Base-by-base conservation (phyloP, 331 rosid genomes). In the Erythrophleum ivorense region DNA sequence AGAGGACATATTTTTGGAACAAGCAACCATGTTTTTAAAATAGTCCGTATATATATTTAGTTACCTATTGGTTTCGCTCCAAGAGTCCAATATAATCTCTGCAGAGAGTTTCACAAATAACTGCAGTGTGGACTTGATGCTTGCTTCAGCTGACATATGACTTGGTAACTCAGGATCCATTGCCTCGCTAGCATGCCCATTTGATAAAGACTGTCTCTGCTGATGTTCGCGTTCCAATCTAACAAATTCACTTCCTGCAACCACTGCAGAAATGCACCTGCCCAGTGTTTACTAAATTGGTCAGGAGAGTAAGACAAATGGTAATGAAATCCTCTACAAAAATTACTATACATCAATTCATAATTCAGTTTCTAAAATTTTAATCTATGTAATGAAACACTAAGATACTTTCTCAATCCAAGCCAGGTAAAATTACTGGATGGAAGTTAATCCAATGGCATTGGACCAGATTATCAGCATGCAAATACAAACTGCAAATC, bases 221-320 rank as follows among this genome's bases (percentile, higher is more conserved):
- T 86, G 92, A 75, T 88, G 76, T 65, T 93, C 98, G 40, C 91
- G 91, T 82, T 93, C 98, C 92, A 95, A 82, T 91, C 98, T 90
- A 78, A 93, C 94, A 78, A 78, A 90, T 86, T 95, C 99, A 59
- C 99, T 92, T 86, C 98, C 98, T 4, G 97, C 94, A 79, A 93
- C 83, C 49, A 95, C 99, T 74, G 99, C 94, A 81, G 94, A 89
- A 79, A 95, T 89, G 82, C 97, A 95, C 92, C 99, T 95, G 97
- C 88, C 80, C 77, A 66, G 77, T 50, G 74, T 82, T 68, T 49
- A 49, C 81, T 64, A 84, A 68, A 64, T 53, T 33, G 43, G 76
- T 69, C 67, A 75, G 59, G 62, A 68, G 64, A 75, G 78, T 18
- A 64, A 60, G 62, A 71, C 46, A 57, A 36, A 75, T 38, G n/a